A percentile compares a stretch with the other conserved stretches of the same genome.
These are phyloP conservation scores for Salix brachista DNA, from an alignment of 345 rosid genomes.

Conservation along the genomic window DNA sequence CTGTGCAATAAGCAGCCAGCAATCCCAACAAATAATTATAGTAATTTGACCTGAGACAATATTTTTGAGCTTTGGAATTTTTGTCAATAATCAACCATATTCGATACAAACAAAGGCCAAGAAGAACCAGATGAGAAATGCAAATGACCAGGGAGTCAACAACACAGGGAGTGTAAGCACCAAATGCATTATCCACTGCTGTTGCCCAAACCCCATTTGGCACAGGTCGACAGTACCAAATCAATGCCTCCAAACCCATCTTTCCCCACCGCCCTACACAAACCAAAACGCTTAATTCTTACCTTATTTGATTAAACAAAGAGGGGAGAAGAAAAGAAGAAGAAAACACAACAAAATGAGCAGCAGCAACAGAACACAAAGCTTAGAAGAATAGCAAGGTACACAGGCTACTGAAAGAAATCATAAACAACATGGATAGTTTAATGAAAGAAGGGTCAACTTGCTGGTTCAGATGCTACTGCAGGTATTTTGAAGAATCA, in stretches of 20 bases:
- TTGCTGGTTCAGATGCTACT: background rate
- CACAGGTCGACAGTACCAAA: conserved; percentile 30
- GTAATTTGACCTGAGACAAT: conserved; percentile 17
- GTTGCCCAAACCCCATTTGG: conserved; percentile 26
- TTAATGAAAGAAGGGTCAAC: background rate
- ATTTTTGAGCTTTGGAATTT: conserved; percentile 16
- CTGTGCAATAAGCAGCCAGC: conserved; percentile 23
- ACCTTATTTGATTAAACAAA: background rate
- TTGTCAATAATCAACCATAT: conserved; percentile 21
- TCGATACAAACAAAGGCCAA: conserved; percentile 26
- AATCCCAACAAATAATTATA: conserved; percentile 24
- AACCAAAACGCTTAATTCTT: background rate
- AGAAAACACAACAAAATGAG: background rate
- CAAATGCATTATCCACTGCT: conserved; percentile 23
- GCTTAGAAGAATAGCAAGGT: background rate
- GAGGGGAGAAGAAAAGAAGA: background rate
- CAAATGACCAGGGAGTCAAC: conserved; percentile 29
- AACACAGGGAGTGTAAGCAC: conserved; percentile 31
- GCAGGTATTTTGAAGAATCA: background rate
- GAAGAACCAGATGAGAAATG: conserved; percentile 28
- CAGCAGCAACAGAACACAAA: background rate
- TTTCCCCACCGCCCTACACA: background rate
- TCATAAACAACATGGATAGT: background rate
- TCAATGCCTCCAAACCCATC: conserved; percentile 17
- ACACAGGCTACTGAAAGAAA: background rate